A percentile compares a stretch with the other conserved stretches of the same genome.
phyloP scores from a whole-genome alignment of 2,329 filamentous ascomycete species.

The Fusarium redolens region DNA sequence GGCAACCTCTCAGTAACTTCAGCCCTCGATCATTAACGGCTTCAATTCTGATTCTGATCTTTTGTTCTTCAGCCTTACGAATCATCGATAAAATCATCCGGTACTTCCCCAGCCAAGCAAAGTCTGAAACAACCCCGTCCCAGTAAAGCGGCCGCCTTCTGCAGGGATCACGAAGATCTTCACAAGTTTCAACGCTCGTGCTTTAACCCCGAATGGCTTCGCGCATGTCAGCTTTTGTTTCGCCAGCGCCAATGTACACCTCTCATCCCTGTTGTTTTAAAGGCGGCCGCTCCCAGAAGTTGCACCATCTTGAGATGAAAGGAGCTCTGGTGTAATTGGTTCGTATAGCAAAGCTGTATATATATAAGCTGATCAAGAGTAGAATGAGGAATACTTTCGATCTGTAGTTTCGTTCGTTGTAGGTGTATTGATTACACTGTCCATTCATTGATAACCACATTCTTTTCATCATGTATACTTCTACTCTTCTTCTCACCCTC shows the following conservation, averaged over 20 bases:
- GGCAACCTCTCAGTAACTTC: not conserved
- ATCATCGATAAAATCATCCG: not conserved
- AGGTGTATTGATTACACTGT: conserved; percentile 40
- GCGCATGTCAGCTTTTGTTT: conserved; percentile 29
- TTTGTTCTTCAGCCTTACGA: not conserved
- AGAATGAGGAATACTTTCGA: not conserved
- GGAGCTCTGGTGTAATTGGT: conserved; percentile 7
- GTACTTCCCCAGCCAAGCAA: not conserved
- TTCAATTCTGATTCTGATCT: fast-evolving
- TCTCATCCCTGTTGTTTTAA: conserved; percentile 16
- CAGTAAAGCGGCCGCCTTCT: conserved; percentile 20
- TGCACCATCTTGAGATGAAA: conserved; percentile 38
- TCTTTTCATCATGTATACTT: conserved; percentile 34
- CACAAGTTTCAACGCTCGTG: not conserved
- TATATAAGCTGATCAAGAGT: conserved; percentile 5
- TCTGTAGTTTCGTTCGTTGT: conserved; percentile 24
- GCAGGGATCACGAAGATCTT: conserved; percentile 33
- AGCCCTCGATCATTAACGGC: not conserved
- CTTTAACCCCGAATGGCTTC: conserved; percentile 14
- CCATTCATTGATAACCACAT: conserved; percentile 15
- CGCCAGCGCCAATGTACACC: conserved; percentile 1
- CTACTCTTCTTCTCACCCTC: conserved; percentile 35
- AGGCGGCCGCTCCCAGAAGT: conserved; percentile 36
- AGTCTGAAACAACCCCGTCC: conserved; percentile 19
- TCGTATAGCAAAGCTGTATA: not conserved